Evolutionary conservation across 2,329 filamentous ascomycete genomes (phyloP).

Genomic region (Penicillium sp.): DNA sequence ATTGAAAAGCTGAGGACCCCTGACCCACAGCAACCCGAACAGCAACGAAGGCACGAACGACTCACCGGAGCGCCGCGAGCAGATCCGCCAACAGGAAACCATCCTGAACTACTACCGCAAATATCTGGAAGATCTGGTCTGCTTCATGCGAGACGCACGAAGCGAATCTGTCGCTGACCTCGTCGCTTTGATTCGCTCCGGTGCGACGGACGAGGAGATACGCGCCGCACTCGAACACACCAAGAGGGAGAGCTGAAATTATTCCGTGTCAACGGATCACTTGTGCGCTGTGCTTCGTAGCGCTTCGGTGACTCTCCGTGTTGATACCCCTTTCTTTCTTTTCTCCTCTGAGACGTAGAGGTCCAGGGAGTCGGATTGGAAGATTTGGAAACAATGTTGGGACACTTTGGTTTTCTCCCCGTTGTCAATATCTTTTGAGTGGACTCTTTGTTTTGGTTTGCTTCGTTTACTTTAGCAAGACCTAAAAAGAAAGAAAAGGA

Average conservation of each 20-base stretch:
- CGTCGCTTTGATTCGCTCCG: slow-evolving; percentile 29
- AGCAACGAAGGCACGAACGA: not conserved
- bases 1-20: not conserved
- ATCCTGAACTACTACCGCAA: slow-evolving; percentile 24
- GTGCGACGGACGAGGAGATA: slow-evolving; percentile 29
- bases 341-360: not conserved
- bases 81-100: not conserved
- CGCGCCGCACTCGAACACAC: slow-evolving; percentile 19
- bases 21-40: not conserved
- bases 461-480: not conserved
- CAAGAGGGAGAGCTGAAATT: not conserved
- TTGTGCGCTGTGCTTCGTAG: not conserved
- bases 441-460: too few species aligned
- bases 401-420: too few species aligned
- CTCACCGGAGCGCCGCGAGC: not conserved
- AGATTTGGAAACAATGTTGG: not conserved
- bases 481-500: not conserved
- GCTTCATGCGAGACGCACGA: slow-evolving; percentile 23
- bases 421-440: too few species aligned
- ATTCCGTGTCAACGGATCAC: not conserved
- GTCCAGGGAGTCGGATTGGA: not conserved
- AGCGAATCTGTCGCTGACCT: slow-evolving; percentile 24
- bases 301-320: not conserved
- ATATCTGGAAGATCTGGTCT: slow-evolving; percentile 27
- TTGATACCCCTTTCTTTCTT: not conserved